Conservation (phyloP, 2,329 filamentous ascomycete species). For the Ophiostoma ulmi region DNA sequence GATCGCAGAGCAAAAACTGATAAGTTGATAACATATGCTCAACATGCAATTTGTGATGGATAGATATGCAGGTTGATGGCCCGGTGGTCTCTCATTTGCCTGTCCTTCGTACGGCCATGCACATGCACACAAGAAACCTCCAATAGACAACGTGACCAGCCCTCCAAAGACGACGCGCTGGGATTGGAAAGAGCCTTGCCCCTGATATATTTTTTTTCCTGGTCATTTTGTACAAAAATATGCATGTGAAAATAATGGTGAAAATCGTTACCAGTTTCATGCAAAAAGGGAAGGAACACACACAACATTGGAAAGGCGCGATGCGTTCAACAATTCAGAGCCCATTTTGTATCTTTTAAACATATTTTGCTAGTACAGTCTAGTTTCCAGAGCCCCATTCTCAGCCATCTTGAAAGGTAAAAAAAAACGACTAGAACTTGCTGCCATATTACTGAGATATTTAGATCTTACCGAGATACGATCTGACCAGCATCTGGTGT, state of each 20-base stretch:
- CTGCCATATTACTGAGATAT: background rate
- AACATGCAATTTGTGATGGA: background rate
- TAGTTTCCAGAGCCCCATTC: background rate
- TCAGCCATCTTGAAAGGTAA: background rate
- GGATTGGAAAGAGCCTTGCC: background rate
- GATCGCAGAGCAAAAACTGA: background rate
- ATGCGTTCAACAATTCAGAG: background rate
- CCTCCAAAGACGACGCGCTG: constrained; percentile 7
- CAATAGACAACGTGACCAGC: background rate
- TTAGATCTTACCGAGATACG: background rate
- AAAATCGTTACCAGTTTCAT: background rate
- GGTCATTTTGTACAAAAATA: constrained; percentile 1
- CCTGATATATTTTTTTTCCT: background rate
- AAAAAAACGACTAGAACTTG: background rate
- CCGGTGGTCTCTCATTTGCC: background rate
- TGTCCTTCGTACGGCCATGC: background rate
- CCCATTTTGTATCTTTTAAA: background rate
- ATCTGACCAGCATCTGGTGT: background rate
- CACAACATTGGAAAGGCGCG: background rate
- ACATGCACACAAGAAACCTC: background rate
- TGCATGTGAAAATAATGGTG: constrained; percentile 2
- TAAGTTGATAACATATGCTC: background rate
- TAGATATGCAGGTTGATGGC: background rate
- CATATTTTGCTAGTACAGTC: background rate
- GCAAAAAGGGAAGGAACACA: constrained; percentile 4